These are phyloP conservation scores for Myxozyma kluyveri DNA, from an alignment of 805 yeast species.

Conservation along the genomic window DNA sequence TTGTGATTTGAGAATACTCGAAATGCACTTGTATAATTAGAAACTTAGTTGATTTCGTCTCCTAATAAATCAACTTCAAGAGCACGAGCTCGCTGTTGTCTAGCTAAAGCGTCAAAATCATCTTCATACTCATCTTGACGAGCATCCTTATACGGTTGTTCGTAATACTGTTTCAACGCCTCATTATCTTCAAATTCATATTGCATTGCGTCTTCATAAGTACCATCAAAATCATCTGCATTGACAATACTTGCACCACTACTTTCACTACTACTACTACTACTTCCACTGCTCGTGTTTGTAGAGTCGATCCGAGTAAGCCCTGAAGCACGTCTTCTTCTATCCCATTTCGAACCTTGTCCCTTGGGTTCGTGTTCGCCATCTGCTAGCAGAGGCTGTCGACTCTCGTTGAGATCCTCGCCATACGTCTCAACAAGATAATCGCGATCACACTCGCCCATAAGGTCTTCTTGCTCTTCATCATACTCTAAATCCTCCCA, in stretches of 20 bases:
- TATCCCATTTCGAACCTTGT: background rate
- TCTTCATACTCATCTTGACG: background rate
- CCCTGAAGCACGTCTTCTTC: too few species aligned
- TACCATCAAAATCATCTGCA: background rate
- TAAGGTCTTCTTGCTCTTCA: background rate
- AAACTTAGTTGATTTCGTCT: too few species aligned
- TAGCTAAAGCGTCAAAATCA: too few species aligned
- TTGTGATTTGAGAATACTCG: too few species aligned
- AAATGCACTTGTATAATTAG: too few species aligned
- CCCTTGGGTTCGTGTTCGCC: background rate
- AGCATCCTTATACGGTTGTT: background rate
- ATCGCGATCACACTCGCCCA: background rate
- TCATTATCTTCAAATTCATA: background rate
- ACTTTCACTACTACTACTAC: background rate
- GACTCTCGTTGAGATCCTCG: background rate
- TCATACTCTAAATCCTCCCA: too few species aligned
- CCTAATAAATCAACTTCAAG: too few species aligned
- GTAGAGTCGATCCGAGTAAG: too few species aligned
- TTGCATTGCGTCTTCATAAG: background rate
- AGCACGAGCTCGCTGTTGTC: too few species aligned
- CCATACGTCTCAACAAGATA: background rate
- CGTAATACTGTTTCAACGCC: background rate
- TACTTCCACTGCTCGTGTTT: background rate
- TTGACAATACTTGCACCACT: background rate
- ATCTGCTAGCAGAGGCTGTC: background rate